Evolutionary conservation across 371 early-diverging fungal genomes (phyloP).

Genomic region (Mucor sp.): DNA sequence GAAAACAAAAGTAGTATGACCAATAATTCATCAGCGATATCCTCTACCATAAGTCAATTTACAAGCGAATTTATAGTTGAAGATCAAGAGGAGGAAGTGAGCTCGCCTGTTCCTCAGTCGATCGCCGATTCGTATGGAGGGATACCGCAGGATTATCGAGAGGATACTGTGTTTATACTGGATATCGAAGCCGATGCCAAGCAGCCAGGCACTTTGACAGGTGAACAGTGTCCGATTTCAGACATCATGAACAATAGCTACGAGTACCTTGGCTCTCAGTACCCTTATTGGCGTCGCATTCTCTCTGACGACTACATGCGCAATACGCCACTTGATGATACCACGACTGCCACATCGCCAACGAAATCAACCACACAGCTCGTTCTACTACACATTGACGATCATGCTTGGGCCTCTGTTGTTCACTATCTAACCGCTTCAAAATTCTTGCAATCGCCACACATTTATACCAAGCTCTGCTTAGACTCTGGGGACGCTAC

Average conservation of each 20-base stretch:
- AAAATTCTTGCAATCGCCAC: conserved; percentile 14
- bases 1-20: conserved; percentile 6
- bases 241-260: conserved; percentile 29
- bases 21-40: conserved; percentile 7
- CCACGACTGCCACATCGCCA: not conserved
- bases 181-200: conserved; percentile 19
- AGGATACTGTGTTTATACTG: conserved; percentile 30
- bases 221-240: conserved; percentile 26
- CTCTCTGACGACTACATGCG: conserved; percentile 38
- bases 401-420: conserved; percentile 40
- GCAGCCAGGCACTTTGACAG: conserved; percentile 31
- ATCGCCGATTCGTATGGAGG: conserved; percentile 16
- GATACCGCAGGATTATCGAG: conserved; percentile 25
- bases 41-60: conserved; percentile 5
- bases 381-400: conserved; percentile 30
- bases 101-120: conserved; percentile 20
- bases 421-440: conserved; percentile 31
- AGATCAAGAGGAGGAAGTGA: conserved; percentile 15
- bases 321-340: conserved; percentile 17
- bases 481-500: conserved; percentile 23
- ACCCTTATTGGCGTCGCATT: conserved; percentile 37
- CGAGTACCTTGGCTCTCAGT: conserved; percentile 20
- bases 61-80: conserved; percentile 19
- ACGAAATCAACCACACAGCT: conserved; percentile 18
- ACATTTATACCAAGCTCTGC: conserved; percentile 18